Evolutionary conservation across 176 grass and related monocot genomes (phyloP), one percentile per base, ranked within the genome.

Genomic region (Zoysia pacifica): DNA sequence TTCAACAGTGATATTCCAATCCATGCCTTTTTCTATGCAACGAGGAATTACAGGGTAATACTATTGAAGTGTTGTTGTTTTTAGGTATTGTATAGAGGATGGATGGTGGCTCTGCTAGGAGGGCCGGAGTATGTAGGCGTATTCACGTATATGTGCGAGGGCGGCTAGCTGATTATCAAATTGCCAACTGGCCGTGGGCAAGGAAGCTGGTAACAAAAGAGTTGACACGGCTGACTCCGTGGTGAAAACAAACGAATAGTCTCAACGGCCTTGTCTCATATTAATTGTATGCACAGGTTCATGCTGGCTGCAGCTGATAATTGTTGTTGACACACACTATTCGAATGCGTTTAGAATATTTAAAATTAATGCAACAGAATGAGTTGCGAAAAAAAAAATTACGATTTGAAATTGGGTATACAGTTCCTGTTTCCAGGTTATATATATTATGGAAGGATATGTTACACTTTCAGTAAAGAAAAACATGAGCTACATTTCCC

Each of bases 1-100:
- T 84, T 87, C 71, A 72, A 81, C 79, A 88, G 75, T 86, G 62
- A 67, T 86, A 84, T 83, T 89, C 85, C 88, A 79, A 78, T 81
- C 80, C 79, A 80, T 70, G 53, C 80, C 62, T 19, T 89, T 83
- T 80, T 91, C 64, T 90, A 76, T 87, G 71, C 44, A 50, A 20
- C 48, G 15, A 89, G 89, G 86, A 94, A 91, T 91, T 82, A 40
- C 68, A n/a, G 67, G 48, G 20, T 88, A 56, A 79, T 74, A 81
- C 52, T 54, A 16, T 84, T 81, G 51, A 69, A 84, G 40, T 48
- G 2, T 84, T 81, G 65, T 60, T 86, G 73, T 93, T 79, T 65
- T 86, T 78, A 62, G 28, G 28, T 28, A 28, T 28, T 28, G 28
- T 28, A 28, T 28, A 28, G 28, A 28, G 28, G 28, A 28, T 0